Conservation (phyloP, 768 basidiomycete species). For the Hygrophorus russula region DNA sequence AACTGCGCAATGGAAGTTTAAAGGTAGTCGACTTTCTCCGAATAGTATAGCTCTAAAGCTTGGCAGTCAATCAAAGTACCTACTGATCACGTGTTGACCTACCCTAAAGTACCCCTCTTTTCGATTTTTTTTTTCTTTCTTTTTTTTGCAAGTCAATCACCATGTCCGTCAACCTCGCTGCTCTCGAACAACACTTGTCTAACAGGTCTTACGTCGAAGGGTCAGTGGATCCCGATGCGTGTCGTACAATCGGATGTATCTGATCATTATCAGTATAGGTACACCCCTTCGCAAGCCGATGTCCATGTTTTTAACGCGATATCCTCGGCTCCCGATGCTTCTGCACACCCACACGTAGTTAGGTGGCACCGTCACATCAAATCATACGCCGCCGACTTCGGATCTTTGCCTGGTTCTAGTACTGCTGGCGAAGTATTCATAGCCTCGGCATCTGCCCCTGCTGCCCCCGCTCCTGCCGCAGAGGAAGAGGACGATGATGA, state of each 20-base stretch:
- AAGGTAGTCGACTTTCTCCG: no score
- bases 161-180: constrained; percentile 59
- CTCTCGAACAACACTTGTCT: constrained; percentile 81
- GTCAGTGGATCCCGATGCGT: constrained; percentile 38
- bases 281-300: constrained; percentile 89
- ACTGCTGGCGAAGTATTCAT: constrained; percentile 67
- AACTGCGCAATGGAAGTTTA: no score
- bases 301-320: constrained; percentile 84
- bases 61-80: no score
- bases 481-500: constrained; percentile 60
- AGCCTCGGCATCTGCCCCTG: constrained; percentile 33
- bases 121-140: constrained; percentile 5
- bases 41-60: no score
- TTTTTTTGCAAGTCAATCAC: constrained; percentile 13
- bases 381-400: constrained; percentile 73
- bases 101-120: constrained; percentile 14
- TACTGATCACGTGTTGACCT: not conserved
- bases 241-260: not conserved
- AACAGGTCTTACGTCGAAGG: constrained; percentile 87
- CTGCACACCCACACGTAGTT: constrained; percentile 59
- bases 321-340: constrained; percentile 49
- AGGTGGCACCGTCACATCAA: constrained; percentile 95
- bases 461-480: constrained; percentile 27
- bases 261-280: constrained; percentile 34
- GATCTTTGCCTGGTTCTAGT: constrained; percentile 74